These are phyloP conservation scores for Globisporangium iwayamae DNA, from an alignment of 352 stramenopile species.

Conservation along the genomic window DNA sequence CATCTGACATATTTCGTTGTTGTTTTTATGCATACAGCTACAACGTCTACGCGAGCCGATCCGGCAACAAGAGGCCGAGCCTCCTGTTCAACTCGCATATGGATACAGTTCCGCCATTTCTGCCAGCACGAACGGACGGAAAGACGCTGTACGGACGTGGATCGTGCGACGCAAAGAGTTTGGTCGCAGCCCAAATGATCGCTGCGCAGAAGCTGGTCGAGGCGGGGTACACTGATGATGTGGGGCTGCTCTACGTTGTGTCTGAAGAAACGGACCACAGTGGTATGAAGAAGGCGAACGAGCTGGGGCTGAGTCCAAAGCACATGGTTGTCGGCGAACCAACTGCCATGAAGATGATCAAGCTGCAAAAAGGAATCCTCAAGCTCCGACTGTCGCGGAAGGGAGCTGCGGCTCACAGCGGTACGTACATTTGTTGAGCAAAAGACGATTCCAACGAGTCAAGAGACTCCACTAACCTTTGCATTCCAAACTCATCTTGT, in stretches of 20 bases:
- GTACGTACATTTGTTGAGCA: slow-evolving; percentile 20
- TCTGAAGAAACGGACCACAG: slow-evolving; percentile 88
- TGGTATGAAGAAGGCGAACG: slow-evolving; percentile 87
- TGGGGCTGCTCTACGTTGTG: slow-evolving; percentile 81
- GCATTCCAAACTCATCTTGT: background rate
- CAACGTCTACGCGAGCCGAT: slow-evolving; percentile 73
- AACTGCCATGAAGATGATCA: slow-evolving; percentile 78
- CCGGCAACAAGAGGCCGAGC: slow-evolving; percentile 44
- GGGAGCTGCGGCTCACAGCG: slow-evolving; percentile 77
- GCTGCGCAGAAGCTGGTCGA: slow-evolving; percentile 66
- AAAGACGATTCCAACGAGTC: background rate
- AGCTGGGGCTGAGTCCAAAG: slow-evolving; percentile 57
- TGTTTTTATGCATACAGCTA: slow-evolving; percentile 25
- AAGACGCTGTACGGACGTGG: slow-evolving; percentile 74
- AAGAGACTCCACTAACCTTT: too few relatives aligned
- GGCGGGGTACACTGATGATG: slow-evolving; percentile 49
- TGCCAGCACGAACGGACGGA: slow-evolving; percentile 59
- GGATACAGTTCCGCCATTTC: slow-evolving; percentile 75
- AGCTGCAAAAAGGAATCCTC: slow-evolving; percentile 84
- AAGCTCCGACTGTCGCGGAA: slow-evolving; percentile 76
- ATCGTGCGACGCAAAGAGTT: slow-evolving; percentile 81
- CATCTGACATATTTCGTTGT: background rate
- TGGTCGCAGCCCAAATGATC: slow-evolving; percentile 81
- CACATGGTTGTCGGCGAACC: slow-evolving; percentile 83
- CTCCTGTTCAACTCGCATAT: slow-evolving; percentile 88